Percentiles rank a stretch among this genome's conserved stretches.
Conservation (phyloP, 1,139 yeast species). For the Pichia sp. region DNA sequence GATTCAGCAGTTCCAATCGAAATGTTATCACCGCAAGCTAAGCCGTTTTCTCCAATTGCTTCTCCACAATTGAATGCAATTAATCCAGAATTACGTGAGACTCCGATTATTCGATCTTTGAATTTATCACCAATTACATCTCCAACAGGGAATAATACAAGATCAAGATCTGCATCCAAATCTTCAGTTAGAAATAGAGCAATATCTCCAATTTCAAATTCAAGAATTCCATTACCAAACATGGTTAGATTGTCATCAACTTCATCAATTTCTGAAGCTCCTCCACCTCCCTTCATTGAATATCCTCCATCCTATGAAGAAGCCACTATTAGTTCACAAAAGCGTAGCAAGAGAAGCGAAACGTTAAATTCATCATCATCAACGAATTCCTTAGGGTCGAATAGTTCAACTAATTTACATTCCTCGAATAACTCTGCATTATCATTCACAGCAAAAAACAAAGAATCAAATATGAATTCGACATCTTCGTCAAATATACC, state of each 20-base stretch:
- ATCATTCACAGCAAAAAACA: not conserved
- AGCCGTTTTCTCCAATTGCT: slow-evolving; percentile 30
- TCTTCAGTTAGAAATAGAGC: slow-evolving; percentile 4
- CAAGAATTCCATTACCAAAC: slow-evolving; percentile 14
- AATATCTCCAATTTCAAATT: slow-evolving; percentile 7
- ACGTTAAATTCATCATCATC: slow-evolving; percentile 4
- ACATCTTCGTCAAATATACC: slow-evolving; percentile 1
- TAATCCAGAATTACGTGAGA: slow-evolving; percentile 23
- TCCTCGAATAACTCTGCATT: slow-evolving; percentile 1
- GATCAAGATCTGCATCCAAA: slow-evolving; percentile 8
- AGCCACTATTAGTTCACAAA: slow-evolving; percentile 12
- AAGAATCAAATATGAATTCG: not conserved
- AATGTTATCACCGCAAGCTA: slow-evolving; percentile 43
- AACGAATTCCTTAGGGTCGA: slow-evolving; percentile 5
- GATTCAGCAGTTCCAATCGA: slow-evolving; percentile 34
- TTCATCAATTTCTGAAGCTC: slow-evolving; percentile 24
- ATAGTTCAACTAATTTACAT: not conserved
- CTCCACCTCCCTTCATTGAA: slow-evolving; percentile 32
- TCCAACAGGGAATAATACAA: not conserved
- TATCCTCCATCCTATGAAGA: slow-evolving; percentile 34
- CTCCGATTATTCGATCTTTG: slow-evolving; percentile 11
- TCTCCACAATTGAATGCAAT: slow-evolving; percentile 28
- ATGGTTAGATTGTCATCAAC: slow-evolving; percentile 6
- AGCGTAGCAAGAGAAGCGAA: slow-evolving; percentile 1
- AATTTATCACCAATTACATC: slow-evolving; percentile 15